Evolutionary conservation across 1,139 yeast species (phyloP).

Genomic region (Scheffersomyces quercinus): DNA sequence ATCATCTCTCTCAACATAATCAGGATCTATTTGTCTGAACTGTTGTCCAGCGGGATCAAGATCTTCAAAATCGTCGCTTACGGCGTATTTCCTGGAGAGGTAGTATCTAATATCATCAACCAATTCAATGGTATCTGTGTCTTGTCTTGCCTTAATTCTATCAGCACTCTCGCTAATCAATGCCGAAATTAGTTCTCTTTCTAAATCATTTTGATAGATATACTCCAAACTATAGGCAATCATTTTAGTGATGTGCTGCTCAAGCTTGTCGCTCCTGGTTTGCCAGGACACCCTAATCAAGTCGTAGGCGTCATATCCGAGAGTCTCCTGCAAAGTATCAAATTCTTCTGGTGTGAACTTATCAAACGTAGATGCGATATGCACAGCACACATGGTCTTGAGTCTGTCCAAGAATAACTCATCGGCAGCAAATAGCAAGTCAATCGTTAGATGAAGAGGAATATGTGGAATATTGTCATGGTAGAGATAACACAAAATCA

Average conservation of each 20-base stretch:
- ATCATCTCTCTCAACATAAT: constrained; percentile 20
- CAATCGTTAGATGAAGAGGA: constrained; percentile 52
- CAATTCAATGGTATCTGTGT: constrained; percentile 76
- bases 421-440: constrained; percentile 61
- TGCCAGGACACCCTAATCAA: constrained; percentile 68
- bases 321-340: constrained; percentile 13
- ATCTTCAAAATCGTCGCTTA: constrained; percentile 30
- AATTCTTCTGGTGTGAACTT: constrained; percentile 23
- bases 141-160: constrained; percentile 62
- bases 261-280: constrained; percentile 63
- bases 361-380: constrained; percentile 45
- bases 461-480: constrained; percentile 55
- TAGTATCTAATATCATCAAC: constrained; percentile 76
- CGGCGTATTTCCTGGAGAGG: constrained; percentile 49
- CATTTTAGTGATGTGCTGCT: constrained; percentile 58
- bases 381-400: constrained; percentile 65
- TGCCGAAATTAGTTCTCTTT: constrained; percentile 15
- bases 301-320: constrained; percentile 51
- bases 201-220: constrained; percentile 35
- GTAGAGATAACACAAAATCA: constrained; percentile 58
- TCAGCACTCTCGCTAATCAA: constrained; percentile 49
- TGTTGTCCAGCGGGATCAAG: constrained; percentile 27
- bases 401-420: constrained; percentile 60
- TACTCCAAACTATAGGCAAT: constrained; percentile 52
- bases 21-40: constrained; percentile 7